Conservation (phyloP, 306 rosid genomes). For the Mucuna pruriens region DNA sequence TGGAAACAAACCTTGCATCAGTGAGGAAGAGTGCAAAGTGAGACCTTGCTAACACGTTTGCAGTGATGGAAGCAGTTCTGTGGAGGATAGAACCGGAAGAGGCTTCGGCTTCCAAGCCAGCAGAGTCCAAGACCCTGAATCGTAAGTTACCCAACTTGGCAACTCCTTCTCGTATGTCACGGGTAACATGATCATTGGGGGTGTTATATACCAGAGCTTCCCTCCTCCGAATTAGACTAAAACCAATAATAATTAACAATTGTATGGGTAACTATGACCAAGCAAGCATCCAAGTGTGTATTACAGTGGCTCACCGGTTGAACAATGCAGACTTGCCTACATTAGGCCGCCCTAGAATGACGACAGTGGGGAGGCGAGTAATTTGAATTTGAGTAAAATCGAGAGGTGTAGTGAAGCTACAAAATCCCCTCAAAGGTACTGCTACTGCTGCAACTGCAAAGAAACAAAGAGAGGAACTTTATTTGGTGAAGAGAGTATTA, state of each 20-base stretch:
- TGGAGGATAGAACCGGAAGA: conserved; percentile 84
- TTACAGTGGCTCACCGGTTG: conserved; percentile 33
- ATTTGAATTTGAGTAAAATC: conserved; percentile 38
- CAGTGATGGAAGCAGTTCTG: conserved; percentile 85
- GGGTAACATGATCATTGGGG: conserved; percentile 91
- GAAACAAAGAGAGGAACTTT: not conserved
- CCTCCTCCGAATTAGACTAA: conserved; percentile 81
- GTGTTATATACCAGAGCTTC: conserved; percentile 97
- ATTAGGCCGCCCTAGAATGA: conserved; percentile 47
- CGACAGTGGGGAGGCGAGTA: conserved; percentile 37
- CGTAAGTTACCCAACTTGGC: conserved; percentile 90
- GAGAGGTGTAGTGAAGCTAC: not conserved
- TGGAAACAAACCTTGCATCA: conserved; percentile 71
- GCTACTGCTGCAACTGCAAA: not conserved
- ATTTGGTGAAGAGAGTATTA: not conserved
- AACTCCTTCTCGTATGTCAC: conserved; percentile 89
- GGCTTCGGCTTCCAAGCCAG: conserved; percentile 84
- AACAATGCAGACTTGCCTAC: conserved; percentile 48
- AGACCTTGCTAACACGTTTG: conserved; percentile 63
- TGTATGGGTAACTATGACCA: not conserved
- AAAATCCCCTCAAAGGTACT: conserved; percentile 2
- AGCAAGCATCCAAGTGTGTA: no score
- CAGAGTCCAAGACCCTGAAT: conserved; percentile 89
- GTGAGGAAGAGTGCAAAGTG: conserved; percentile 79
- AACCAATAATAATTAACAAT: not conserved